Base-by-base conservation (phyloP, 768 basidiomycete species). In the Amanita phalloides region DNA sequence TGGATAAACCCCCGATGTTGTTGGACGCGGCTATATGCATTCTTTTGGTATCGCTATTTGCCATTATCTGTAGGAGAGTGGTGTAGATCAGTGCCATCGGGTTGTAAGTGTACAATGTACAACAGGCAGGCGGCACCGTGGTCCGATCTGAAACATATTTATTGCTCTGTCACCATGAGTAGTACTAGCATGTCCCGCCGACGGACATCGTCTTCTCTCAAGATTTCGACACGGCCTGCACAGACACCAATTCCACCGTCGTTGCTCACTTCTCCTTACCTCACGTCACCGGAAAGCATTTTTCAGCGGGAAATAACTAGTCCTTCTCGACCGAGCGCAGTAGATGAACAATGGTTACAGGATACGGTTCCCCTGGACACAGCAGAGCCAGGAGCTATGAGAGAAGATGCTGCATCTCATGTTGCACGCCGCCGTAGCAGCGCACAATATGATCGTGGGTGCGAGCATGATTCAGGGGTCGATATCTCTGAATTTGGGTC, bases 21-120 rank as follows among this genome's bases (percentile, higher is more conserved):
- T 69, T 90, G 30, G 88, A 90, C 64, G 78, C 78, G 9, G 79
- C 81, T 26, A 90, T 90, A 54, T 82, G 83, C 62, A 71, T 89
- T 45, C 69, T 87, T 20, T 67, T 90, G 8, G 81, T 83, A 11
- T 65, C 89, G 53, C 74, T 82, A 45, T 76, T 84, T 59, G 81
- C 78, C 32, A 73, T 90, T 38, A 68, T 90, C 45, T 85, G 77
- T 58, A 75, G 82, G 54, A 73, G 85, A 61, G 65, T 77, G 48
- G 65, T 72, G 44, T 79, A 43, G 41, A 32, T 44, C 1, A 5
- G 14, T 17, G 32, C 20, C 20, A 30, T 48, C 14, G n/a, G 25
- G 17, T 39, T 45, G 49, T 42, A 20, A 46, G 39, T 36, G 43
- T 36, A 45, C 30, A 30, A 9, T 9, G 8, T 30, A 17, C 17